Evolutionary conservation across 176 grass and related monocot genomes (phyloP).

Genomic region (Aegilops tauschii): DNA sequence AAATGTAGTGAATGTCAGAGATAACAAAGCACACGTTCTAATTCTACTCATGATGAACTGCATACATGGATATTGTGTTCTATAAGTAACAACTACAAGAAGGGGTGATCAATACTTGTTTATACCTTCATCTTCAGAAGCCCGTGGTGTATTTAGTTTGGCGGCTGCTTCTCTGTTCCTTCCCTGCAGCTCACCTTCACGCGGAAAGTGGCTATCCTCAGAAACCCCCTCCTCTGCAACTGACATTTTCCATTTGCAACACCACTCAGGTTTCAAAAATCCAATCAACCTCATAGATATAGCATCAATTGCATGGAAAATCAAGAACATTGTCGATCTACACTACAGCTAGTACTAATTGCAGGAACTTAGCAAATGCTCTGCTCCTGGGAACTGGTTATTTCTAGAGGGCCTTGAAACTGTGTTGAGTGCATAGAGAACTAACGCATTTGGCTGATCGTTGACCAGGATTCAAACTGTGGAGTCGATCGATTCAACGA

Average conservation of each 20-base stretch:
- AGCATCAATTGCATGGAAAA: neutral
- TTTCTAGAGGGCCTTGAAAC: no score
- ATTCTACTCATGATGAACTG: neutral
- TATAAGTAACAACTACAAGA: neutral
- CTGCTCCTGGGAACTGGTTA: neutral
- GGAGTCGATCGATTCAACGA: neutral
- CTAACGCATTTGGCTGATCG: neutral
- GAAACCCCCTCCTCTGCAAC: neutral
- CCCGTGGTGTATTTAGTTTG: neutral
- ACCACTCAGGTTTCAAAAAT: neutral
- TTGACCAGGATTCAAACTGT: neutral
- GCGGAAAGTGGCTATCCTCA: neutral
- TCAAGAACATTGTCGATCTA: no score
- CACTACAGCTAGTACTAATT: no score
- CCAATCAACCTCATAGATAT: neutral
- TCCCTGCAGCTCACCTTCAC: neutral
- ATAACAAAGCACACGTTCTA: neutral
- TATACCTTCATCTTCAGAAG: neutral
- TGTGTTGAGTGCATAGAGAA: no score
- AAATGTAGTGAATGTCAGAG: neutral
- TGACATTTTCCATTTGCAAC: neutral
- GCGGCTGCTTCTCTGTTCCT: neutral
- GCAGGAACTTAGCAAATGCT: neutral
- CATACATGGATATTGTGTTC: neutral
- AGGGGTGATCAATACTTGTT: neutral